A percentile compares a stretch with the other conserved stretches of the same genome.
These are phyloP conservation scores for Venturia asperata DNA, from an alignment of 2,329 filamentous ascomycete species.

Conservation along the genomic window DNA sequence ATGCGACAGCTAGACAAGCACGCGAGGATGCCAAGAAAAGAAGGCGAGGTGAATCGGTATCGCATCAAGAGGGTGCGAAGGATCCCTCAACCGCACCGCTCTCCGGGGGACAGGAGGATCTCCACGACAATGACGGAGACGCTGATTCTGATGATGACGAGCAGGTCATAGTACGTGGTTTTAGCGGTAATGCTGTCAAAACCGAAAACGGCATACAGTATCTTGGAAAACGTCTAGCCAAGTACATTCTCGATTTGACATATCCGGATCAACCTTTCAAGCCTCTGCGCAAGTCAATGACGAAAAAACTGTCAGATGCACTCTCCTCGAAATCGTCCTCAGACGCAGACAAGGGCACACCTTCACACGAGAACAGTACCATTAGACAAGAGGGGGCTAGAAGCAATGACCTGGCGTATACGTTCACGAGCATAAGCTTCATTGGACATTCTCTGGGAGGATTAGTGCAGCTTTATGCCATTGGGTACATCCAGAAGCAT, in stretches of 20 bases:
- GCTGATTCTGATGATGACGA: constrained; percentile 65
- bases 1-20: constrained; percentile 69
- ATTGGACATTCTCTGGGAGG: constrained; percentile 88
- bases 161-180: constrained; percentile 82
- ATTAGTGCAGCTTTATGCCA: constrained; percentile 83
- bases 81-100: constrained; percentile 38
- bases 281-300: constrained; percentile 53
- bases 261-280: constrained; percentile 90
- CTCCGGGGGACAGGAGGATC: constrained; percentile 44
- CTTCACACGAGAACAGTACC: constrained; percentile 55
- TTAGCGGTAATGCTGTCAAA: constrained; percentile 78
- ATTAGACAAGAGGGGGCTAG: constrained; percentile 45
- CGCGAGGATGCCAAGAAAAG: constrained; percentile 59
- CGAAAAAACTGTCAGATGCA: constrained; percentile 41
- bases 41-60: constrained; percentile 31
- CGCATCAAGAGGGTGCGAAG: constrained; percentile 18
- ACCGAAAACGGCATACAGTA: constrained; percentile 97
- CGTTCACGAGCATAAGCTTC: constrained; percentile 91
- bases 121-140: constrained; percentile 31
- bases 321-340: constrained; percentile 34
- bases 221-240: constrained; percentile 85
- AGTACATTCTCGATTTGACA: constrained; percentile 81
- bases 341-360: constrained; percentile 30
- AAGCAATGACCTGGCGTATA: constrained; percentile 55
- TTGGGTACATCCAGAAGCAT: constrained; percentile 95